phyloP scores from a whole-genome alignment of 2,329 filamentous ascomycete species.

The Arachnomyces sp. region DNA sequence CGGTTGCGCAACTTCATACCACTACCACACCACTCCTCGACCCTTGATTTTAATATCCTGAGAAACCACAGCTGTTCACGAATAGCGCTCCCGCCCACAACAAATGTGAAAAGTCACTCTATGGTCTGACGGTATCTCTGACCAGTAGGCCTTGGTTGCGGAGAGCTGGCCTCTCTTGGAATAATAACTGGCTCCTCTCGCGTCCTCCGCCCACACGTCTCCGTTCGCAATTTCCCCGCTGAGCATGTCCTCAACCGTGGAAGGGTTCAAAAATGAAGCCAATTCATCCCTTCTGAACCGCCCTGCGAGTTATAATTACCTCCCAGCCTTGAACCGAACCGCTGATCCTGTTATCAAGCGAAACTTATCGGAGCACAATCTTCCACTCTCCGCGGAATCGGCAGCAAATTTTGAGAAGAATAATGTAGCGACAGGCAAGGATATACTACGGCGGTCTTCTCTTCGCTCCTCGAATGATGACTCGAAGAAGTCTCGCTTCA shows the following conservation, averaged over 20 bases:
- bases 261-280: slow-evolving; percentile 15
- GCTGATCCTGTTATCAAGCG: slow-evolving; percentile 37
- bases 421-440: slow-evolving; percentile 32
- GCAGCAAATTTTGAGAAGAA: slow-evolving; percentile 24
- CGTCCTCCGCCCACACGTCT: slow-evolving; percentile 13
- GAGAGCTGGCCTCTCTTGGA: slow-evolving; percentile 37
- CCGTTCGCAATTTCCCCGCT: slow-evolving; percentile 12
- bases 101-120: too few relatives aligned
- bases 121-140: slow-evolving; percentile 2
- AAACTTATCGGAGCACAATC: slow-evolving; percentile 43
- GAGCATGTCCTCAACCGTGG: slow-evolving; percentile 26
- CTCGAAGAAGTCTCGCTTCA: slow-evolving; percentile 29
- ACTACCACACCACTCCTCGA: background rate
- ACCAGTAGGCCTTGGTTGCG: slow-evolving; percentile 23
- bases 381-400: slow-evolving; percentile 31
- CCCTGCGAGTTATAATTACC: slow-evolving; percentile 52
- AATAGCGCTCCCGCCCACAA: too few relatives aligned
- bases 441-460: slow-evolving; percentile 36
- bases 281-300: slow-evolving; percentile 35
- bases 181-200: slow-evolving; percentile 16
- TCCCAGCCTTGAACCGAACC: slow-evolving; percentile 36
- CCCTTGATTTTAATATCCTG: background rate
- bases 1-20: background rate
- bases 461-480: slow-evolving; percentile 27
- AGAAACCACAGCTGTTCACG: too few relatives aligned